Base-by-base conservation (phyloP, 2,329 filamentous ascomycete species). In the Scedosporium dehoogii region DNA sequence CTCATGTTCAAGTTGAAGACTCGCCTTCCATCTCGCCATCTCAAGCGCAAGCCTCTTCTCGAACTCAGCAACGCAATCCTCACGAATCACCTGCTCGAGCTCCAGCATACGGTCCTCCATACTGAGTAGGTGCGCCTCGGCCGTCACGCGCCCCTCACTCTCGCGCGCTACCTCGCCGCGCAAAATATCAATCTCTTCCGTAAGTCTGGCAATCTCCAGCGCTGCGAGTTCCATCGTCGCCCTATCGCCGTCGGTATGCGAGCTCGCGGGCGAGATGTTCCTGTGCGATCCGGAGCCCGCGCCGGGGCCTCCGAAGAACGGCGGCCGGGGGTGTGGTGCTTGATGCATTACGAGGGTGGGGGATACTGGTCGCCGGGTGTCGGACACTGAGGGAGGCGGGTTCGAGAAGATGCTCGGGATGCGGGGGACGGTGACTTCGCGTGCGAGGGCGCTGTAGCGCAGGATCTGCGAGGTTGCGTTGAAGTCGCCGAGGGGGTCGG, bases 391-490 rank as follows among this genome's bases (percentile, higher is more conserved):
- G 7, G 68, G 62, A 29, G 73, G 64, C 4, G 70, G 69, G 12
- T 74, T 89, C 51, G 86, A 86, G 0, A 89, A 90, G 59, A 93
- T 86, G 58, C 90, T 94, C 0, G 92, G 92, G 6, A 96, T 85
- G 4, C 93, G 88, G 5, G 92, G 92, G 1, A 97, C 91, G 0
- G 93, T 96, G 10, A 97, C 90, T 75, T 97, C 93, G 21, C 92
- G 86, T 0, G 94, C 94, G 4, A 99, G 82, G 0, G 94, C 93
- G 23, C 91, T 94, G 75, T 99, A 99, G 18, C 93, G 87, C 1
- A 99, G 80, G 65, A 99, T 97, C 71, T 97, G 94, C 4, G 91
- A 96, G 0, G 94, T 99, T 12, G 94, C 92, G 71, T 97, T 97
- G 78, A 92, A 97, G 73, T 99, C 94, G 44, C 94, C 93, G 12